phyloP scores from a whole-genome alignment of 352 stramenopile species.

The Phytophthora sp. region DNA sequence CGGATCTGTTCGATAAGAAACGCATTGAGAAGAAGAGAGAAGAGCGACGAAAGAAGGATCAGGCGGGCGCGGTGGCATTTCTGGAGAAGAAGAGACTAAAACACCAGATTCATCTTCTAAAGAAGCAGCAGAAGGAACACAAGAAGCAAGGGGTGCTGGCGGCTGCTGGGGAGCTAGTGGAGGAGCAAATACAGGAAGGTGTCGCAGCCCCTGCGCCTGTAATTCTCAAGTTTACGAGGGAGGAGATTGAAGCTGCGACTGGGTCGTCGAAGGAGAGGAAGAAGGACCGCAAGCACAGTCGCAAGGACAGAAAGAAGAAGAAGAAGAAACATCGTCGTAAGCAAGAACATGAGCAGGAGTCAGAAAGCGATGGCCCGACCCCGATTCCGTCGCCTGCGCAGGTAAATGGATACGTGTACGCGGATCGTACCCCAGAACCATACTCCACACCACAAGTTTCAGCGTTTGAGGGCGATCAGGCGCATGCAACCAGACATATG shows the following conservation, averaged over 20 bases:
- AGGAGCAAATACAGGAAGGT: slow-evolving; percentile 11
- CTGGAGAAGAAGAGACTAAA: slow-evolving; percentile 54
- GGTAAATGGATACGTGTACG: slow-evolving; percentile 55
- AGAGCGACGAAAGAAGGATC: slow-evolving; percentile 42
- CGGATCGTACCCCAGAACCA: slow-evolving; percentile 31
- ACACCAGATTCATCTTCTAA: slow-evolving; percentile 56
- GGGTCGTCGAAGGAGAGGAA: slow-evolving; percentile 41
- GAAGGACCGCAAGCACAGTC: slow-evolving; percentile 65
- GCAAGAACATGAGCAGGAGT: slow-evolving; percentile 51
- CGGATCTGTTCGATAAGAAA: slow-evolving; percentile 72
- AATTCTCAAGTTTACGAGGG: slow-evolving; percentile 43
- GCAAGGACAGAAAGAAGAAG: slow-evolving; percentile 65
- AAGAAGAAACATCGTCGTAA: slow-evolving; percentile 47
- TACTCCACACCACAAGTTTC: slow-evolving; percentile 29
- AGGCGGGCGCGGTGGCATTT: slow-evolving; percentile 11
- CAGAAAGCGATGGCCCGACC: slow-evolving; percentile 58
- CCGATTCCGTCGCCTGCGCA: slow-evolving; percentile 51
- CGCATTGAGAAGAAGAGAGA: slow-evolving; percentile 42
- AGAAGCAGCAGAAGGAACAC: slow-evolving; percentile 71
- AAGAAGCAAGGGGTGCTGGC: slow-evolving; percentile 48
- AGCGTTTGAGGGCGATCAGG: slow-evolving; percentile 14
- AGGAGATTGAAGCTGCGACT: slow-evolving; percentile 46
- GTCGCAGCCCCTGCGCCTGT: slow-evolving; percentile 2
- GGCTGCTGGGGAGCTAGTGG: not conserved
- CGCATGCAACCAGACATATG: not conserved